phyloP scores from a whole-genome alignment of 75 land plant genomes.

The Selaginella moellendorffii region DNA sequence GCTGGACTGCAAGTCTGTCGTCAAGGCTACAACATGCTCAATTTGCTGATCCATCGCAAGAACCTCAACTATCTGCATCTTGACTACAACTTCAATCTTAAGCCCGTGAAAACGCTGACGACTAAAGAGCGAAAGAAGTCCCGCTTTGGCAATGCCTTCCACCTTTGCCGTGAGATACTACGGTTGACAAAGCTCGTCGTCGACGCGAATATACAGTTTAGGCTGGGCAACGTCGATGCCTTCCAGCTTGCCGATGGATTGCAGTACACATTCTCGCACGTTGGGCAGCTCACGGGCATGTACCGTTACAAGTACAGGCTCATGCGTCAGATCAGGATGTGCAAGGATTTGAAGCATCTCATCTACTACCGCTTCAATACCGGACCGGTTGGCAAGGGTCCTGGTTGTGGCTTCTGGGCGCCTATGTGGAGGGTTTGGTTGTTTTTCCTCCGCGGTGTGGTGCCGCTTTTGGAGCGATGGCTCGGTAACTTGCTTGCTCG shows the following conservation, averaged over 20 bases:
- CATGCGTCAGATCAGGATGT: conserved; percentile 98
- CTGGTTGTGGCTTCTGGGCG: conserved; percentile 99
- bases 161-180: conserved; percentile 88
- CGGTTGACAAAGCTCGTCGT: conserved; percentile 94
- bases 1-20: conserved; percentile 62
- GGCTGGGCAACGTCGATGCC: conserved; percentile 96
- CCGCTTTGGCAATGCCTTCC: conserved; percentile 99
- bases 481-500: conserved; percentile 91
- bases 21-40: conserved; percentile 99
- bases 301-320: conserved; percentile 94
- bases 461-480: conserved; percentile 93
- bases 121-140: conserved; percentile 99
- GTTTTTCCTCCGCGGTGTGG: conserved; percentile 97
- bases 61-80: conserved; percentile 94
- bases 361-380: conserved; percentile 96
- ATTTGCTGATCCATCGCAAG: conserved; percentile 88
- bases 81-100: conserved; percentile 94
- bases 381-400: conserved; percentile 98
- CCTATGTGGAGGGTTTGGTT: conserved; percentile 99
- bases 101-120: conserved; percentile 95
- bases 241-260: conserved; percentile 98
- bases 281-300: conserved; percentile 99
- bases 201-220: conserved; percentile 98
- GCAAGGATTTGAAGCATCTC: conserved; percentile 94
- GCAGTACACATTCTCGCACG: conserved; percentile 96